phyloP scores from a whole-genome alignment of 768 basidiomycete genomes.

The Pleurotus salmoneostramineus region DNA sequence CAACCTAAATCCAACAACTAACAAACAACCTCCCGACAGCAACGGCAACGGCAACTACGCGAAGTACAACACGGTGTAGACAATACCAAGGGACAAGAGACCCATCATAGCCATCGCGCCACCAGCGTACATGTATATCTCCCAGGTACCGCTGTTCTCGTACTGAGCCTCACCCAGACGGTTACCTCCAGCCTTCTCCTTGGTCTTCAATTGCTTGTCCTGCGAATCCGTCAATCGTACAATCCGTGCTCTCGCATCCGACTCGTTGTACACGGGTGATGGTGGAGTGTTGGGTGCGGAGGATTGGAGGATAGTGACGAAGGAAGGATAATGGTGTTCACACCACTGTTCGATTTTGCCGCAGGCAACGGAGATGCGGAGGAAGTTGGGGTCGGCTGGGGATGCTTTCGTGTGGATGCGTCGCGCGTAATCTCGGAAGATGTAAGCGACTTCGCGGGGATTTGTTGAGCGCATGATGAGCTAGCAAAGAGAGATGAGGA shows the following conservation, averaged over 20 bases:
- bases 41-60: background rate
- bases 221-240: slow-evolving; percentile 40
- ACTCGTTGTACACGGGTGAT: slow-evolving; percentile 33
- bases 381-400: slow-evolving; percentile 83
- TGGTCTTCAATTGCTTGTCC: slow-evolving; percentile 28
- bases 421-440: slow-evolving; percentile 81
- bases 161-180: background rate
- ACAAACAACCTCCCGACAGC: too few species aligned
- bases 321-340: slow-evolving; percentile 92
- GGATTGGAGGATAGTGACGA: slow-evolving; percentile 46
- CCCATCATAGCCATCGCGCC: slow-evolving; percentile 8
- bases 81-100: background rate
- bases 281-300: slow-evolving; percentile 10
- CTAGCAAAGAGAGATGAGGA: slow-evolving; percentile 30
- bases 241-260: slow-evolving; percentile 56
- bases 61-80: slow-evolving; percentile 5
- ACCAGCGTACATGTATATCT: slow-evolving; percentile 26
- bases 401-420: slow-evolving; percentile 78
- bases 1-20: too few species aligned
- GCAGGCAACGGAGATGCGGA: slow-evolving; percentile 78
- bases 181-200: slow-evolving; percentile 23
- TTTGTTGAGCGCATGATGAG: slow-evolving; percentile 92
- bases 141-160: slow-evolving; percentile 13
- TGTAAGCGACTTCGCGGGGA: slow-evolving; percentile 83
- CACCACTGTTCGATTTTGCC: slow-evolving; percentile 95